Conservation (phyloP, 352 stramenopile species). For the Pythium apleroticum region DNA sequence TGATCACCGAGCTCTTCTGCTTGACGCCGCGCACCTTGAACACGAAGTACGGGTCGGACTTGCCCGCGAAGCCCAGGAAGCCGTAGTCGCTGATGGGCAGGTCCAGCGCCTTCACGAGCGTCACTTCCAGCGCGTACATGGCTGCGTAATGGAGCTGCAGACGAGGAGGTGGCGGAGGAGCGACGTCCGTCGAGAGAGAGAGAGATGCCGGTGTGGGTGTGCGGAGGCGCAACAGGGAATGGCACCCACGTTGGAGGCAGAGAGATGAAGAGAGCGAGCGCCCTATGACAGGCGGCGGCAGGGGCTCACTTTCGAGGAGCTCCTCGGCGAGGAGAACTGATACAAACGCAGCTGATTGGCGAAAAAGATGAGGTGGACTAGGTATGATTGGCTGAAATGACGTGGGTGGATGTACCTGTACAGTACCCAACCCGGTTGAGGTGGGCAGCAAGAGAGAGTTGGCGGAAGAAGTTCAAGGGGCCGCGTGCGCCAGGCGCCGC, state of each 20-base stretch:
- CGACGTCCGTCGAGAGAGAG: background rate
- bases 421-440: background rate
- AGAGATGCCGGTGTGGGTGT: background rate
- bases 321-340: background rate
- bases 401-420: background rate
- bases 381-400: background rate
- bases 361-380: background rate
- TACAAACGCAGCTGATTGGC: background rate
- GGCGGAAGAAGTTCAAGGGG: background rate
- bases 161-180: too few relatives aligned
- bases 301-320: background rate
- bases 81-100: constrained; percentile 68
- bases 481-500: background rate
- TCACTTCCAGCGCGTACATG: constrained; percentile 71
- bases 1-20: constrained; percentile 68
- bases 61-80: constrained; percentile 54
- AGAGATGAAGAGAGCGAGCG: background rate
- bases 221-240: background rate
- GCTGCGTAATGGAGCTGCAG: background rate
- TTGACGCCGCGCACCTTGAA: constrained; percentile 67
- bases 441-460: background rate
- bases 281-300: background rate
- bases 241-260: background rate
- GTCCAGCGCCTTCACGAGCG: constrained; percentile 64
- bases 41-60: constrained; percentile 82